A percentile compares a stretch with the other conserved stretches of the same genome.
phyloP scores from a whole-genome alignment of 352 stramenopile species.

The Globisporangium irregulare region DNA sequence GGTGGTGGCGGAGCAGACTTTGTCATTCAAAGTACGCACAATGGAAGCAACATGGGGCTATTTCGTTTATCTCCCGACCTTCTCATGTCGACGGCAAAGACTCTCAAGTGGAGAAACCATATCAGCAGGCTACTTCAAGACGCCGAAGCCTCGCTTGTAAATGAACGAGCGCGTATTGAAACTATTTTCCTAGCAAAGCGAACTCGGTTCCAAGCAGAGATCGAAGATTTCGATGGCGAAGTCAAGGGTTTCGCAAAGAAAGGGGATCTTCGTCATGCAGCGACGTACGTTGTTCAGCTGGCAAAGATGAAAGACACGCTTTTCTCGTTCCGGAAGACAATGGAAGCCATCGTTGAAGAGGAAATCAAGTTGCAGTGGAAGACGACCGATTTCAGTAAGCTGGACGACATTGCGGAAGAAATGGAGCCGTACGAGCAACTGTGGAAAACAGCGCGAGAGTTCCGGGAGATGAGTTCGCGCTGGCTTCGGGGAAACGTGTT shows the following conservation, averaged over 20 bases:
- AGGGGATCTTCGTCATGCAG: constrained; percentile 65
- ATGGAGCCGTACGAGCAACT: constrained; percentile 77
- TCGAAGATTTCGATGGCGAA: constrained; percentile 73
- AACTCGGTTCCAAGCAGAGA: constrained; percentile 66
- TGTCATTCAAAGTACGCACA: not conserved
- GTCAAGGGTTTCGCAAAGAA: constrained; percentile 74
- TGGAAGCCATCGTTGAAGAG: constrained; percentile 55
- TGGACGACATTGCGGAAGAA: constrained; percentile 72
- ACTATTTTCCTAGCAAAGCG: constrained; percentile 65
- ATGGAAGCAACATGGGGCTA: not conserved
- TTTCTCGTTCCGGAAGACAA: constrained; percentile 45
- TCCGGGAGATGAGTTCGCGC: constrained; percentile 62
- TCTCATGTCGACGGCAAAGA: constrained; percentile 57
- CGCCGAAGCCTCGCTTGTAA: constrained; percentile 47
- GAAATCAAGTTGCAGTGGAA: constrained; percentile 72
- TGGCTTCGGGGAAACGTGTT: constrained; percentile 71
- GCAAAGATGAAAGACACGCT: constrained; percentile 72
- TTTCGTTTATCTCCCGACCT: constrained; percentile 34
- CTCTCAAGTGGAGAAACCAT: constrained; percentile 59
- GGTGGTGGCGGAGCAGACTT: not conserved
- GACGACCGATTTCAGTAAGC: constrained; percentile 59
- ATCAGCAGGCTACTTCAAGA: constrained; percentile 56
- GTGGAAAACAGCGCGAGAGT: constrained; percentile 68
- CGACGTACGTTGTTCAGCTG: constrained; percentile 75
- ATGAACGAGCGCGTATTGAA: constrained; percentile 67